Conservation (phyloP, 805 yeast genomes). For the Myxozyma udenii region DNA sequence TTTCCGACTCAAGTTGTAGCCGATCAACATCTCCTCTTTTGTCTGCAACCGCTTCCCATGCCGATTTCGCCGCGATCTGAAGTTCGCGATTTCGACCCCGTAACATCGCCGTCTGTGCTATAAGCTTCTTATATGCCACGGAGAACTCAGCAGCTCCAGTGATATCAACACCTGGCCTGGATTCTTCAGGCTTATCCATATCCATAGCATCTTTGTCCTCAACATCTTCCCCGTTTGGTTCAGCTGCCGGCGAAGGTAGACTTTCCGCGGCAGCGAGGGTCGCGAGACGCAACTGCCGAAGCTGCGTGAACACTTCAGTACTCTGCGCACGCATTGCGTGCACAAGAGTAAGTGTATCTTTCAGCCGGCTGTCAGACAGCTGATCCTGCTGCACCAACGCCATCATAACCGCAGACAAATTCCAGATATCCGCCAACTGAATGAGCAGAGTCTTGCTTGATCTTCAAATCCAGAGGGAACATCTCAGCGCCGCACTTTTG, state of each 20-base stretch:
- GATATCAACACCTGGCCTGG: not conserved
- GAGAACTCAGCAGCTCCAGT: constrained; percentile 11
- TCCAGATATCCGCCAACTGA: too few relatives aligned
- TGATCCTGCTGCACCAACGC: not conserved
- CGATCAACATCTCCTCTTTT: constrained; percentile 15
- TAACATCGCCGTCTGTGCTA: constrained; percentile 1
- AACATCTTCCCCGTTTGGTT: not conserved
- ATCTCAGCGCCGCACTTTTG: too few relatives aligned
- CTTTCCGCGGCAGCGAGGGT: constrained; percentile 12
- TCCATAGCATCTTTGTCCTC: not conserved
- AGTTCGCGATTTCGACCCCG: constrained; percentile 9
- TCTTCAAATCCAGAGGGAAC: too few relatives aligned
- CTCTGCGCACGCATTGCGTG: constrained; percentile 13
- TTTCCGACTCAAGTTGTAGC: constrained; percentile 23
- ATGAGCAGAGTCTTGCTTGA: too few relatives aligned
- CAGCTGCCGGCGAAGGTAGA: constrained; percentile 10
- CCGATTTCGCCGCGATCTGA: not conserved
- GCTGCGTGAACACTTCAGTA: constrained; percentile 3
- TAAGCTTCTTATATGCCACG: constrained; percentile 2
- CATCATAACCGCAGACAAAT: too few relatives aligned
- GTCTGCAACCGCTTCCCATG: constrained; percentile 1
- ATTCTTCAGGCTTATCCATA: not conserved
- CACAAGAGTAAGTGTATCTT: constrained; percentile 3
- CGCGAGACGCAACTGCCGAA: not conserved
- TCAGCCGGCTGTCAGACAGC: not conserved